Evolutionary conservation across 1,284 basidiomycete species (phyloP), one percentile per base, ranked within the genome.

Genomic region (Pisolithus thermaeus): DNA sequence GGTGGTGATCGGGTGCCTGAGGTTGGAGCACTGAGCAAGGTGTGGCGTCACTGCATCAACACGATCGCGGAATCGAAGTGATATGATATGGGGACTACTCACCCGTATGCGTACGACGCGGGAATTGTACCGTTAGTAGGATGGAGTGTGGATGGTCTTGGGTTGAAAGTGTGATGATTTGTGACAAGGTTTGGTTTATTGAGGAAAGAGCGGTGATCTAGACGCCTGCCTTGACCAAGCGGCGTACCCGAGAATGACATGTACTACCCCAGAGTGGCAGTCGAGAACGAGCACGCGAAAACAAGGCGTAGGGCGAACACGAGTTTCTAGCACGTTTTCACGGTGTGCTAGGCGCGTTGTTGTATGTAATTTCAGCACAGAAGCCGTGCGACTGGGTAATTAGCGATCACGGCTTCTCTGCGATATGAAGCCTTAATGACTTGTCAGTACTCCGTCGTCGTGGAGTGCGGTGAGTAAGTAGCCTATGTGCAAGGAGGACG

Each of bases 201-300:
- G 65, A 87, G 79, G 66, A 90, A 89, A 52, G 84, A 77, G 66
- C 76, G 73, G 67, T 84, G 86, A 78, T 88, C 86, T 66, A 88
- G 79, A 74, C 87, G 82, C 78, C 84, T 84, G 75, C 82, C 83
- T 81, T 88, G 84, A 72, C 83, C 84, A 60, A 89, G 72, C 52
- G 87, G 86, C 69, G 86, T 89, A 68, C 81, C 79, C 68, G 84
- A 78, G 80, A 90, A 90, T 71, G 87, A 89, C 87, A 90, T 90
- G 76, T 76, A 83, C 65, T 52, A 48, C 27, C 45, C 44, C 46
- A 45, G 35, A 36, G 30, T 35, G 36, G 41, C 42, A 48, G 37
- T 38, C 52, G 39, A 43, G 42, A 35, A 42, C 28, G 27, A 43
- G 47, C 54, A 56, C 53, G 55, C 49, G 47, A 38, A 43, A 39